Evolutionary conservation across 345 rosid species (phyloP).

Genomic region (Hibiscus mutabilis): DNA sequence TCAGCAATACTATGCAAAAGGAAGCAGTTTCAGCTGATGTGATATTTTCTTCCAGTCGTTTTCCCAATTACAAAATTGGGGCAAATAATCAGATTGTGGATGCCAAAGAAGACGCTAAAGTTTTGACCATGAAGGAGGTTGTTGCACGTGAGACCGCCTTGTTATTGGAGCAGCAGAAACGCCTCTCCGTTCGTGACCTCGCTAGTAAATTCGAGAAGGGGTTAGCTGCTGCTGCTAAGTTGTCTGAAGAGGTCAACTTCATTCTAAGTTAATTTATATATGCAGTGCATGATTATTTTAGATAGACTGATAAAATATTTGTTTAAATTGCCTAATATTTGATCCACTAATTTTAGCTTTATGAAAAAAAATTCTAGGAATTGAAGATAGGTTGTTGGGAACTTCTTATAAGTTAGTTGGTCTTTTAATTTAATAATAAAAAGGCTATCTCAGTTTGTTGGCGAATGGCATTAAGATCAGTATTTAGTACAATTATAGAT

Average conservation of each 20-base stretch:
- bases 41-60: slow-evolving; percentile 69
- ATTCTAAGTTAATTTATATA: slow-evolving; percentile 2
- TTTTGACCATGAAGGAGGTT: slow-evolving; percentile 80
- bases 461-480: no score
- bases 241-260: slow-evolving; percentile 77
- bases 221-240: slow-evolving; percentile 88
- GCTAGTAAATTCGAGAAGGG: slow-evolving; percentile 90
- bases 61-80: slow-evolving; percentile 78
- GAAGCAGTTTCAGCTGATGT: slow-evolving; percentile 74
- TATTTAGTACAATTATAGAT: no score
- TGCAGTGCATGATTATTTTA: no score
- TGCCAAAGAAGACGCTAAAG: slow-evolving; percentile 65
- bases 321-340: neutral
- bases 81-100: slow-evolving; percentile 65
- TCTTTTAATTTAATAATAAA: slow-evolving; percentile 15
- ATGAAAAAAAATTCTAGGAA: neutral
- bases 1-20: slow-evolving; percentile 53
- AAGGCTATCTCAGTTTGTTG: slow-evolving; percentile 17
- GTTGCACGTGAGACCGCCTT: slow-evolving; percentile 88
- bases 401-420: neutral
- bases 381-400: neutral
- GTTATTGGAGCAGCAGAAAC: slow-evolving; percentile 87
- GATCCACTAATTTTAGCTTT: neutral
- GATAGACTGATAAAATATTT: no score
- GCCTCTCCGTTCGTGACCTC: slow-evolving; percentile 94